Evolutionary conservation across 306 rosid species (phyloP).

Genomic region (Acacia melanoxylon): DNA sequence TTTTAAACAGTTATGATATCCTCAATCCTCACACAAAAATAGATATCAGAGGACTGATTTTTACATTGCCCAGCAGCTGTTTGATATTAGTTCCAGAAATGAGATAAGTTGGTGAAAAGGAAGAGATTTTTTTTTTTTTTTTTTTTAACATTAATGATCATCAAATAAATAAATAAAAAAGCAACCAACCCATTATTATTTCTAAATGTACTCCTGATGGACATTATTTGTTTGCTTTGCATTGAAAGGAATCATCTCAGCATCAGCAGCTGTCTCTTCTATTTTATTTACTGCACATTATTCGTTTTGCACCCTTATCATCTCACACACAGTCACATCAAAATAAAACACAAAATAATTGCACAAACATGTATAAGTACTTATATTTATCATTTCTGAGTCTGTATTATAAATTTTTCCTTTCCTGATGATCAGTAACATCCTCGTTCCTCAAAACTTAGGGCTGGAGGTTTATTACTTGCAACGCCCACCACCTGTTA

Average conservation of each 20-base stretch:
- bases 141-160: neutral
- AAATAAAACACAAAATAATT: conserved; percentile 1
- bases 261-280: neutral
- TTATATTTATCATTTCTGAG: neutral
- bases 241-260: neutral
- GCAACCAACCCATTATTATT: neutral
- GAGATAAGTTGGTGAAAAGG: neutral
- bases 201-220: neutral
- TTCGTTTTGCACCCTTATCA: conserved; percentile 33
- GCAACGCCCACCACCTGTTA: neutral
- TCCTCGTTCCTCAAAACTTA: neutral
- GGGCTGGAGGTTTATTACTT: neutral
- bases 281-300: conserved; percentile 23
- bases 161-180: neutral
- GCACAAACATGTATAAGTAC: conserved; percentile 28
- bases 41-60: neutral
- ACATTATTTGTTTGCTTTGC: neutral
- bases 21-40: neutral
- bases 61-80: neutral
- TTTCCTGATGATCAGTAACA: neutral
- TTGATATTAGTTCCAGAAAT: neutral
- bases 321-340: conserved; percentile 34
- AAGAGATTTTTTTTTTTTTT: neutral
- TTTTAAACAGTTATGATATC: neutral
- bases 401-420: neutral